These are phyloP conservation scores for Chaetomium sp. DNA, from an alignment of 2,329 filamentous ascomycete species.

Conservation along the genomic window DNA sequence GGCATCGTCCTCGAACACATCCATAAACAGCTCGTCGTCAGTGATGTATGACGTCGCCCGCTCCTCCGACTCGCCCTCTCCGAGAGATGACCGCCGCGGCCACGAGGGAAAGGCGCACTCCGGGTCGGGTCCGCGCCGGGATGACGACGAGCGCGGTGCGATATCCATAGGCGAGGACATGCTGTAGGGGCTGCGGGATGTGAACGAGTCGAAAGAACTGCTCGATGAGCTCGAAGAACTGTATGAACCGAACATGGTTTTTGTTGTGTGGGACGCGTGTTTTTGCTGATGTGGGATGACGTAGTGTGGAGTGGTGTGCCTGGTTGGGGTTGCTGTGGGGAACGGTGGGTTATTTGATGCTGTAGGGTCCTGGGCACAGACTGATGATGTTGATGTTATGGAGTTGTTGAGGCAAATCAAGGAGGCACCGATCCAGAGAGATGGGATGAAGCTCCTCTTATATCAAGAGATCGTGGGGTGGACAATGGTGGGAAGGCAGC, in stretches of 20 bases:
- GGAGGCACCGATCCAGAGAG: constrained; percentile 17
- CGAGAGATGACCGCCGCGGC: constrained; percentile 58
- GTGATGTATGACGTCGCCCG: constrained; percentile 60
- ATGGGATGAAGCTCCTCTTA: constrained; percentile 23
- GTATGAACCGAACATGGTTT: constrained; percentile 53
- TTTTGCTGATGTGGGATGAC: constrained; percentile 10
- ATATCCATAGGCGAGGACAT: constrained; percentile 54
- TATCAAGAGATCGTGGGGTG: constrained; percentile 20
- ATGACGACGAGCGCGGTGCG: constrained; percentile 42
- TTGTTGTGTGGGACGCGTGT: constrained; percentile 30
- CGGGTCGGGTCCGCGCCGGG: constrained; percentile 44
- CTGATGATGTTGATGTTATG: constrained; percentile 21
- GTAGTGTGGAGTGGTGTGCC: constrained; percentile 25
- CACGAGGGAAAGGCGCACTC: constrained; percentile 61
- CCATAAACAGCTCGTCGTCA: constrained; percentile 64
- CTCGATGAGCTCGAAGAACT: constrained; percentile 37
- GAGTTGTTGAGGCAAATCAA: constrained; percentile 17
- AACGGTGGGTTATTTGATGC: constrained; percentile 9
- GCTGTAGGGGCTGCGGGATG: constrained; percentile 45
- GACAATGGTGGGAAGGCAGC: constrained; percentile 24
- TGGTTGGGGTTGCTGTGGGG: constrained; percentile 16
- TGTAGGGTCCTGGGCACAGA: neutral
- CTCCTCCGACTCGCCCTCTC: constrained; percentile 45
- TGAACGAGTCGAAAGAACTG: constrained; percentile 37
- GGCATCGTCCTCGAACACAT: constrained; percentile 54